These are phyloP conservation scores for Penicilliopsis zonata DNA, from an alignment of 495 filamentous ascomycete genomes.

Conservation along the genomic window DNA sequence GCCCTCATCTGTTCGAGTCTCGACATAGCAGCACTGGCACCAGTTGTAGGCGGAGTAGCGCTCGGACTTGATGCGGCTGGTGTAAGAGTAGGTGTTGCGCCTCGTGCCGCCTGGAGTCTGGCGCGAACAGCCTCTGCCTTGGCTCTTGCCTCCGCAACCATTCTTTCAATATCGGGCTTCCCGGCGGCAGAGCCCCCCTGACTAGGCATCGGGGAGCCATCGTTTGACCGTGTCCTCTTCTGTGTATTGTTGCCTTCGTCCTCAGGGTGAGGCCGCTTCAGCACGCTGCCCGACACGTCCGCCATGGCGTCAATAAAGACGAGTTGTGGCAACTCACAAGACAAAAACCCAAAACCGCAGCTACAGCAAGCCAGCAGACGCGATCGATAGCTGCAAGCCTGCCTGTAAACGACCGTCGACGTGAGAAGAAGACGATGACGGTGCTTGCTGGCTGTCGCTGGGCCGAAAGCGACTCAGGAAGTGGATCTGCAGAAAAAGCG, in stretches of 20 bases:
- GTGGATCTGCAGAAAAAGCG: conserved; percentile 10
- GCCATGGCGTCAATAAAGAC: conserved; percentile 28
- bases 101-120: conserved; percentile 35
- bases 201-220: conserved; percentile 42
- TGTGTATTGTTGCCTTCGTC: conserved; percentile 39
- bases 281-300: conserved; percentile 34
- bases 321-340: conserved; percentile 1
- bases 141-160: conserved; percentile 50
- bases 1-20: conserved; percentile 63
- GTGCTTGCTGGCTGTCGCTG: too few species aligned
- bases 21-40: conserved; percentile 35
- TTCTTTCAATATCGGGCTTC: conserved; percentile 45
- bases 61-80: conserved; percentile 22
- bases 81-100: conserved; percentile 17
- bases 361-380: too few species aligned
- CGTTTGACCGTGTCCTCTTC: conserved; percentile 46
- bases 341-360: too few species aligned
- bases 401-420: too few species aligned
- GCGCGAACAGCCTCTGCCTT: conserved; percentile 49
- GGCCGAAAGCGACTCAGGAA: too few species aligned
- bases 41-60: conserved; percentile 27
- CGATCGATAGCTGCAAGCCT: too few species aligned
- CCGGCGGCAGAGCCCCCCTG: conserved; percentile 22
- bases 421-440: too few species aligned
- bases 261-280: conserved; percentile 49